These are phyloP conservation scores for Phaeosphaeriaceae sp. DNA, from an alignment of 2,329 filamentous ascomycete genomes.

Conservation along the genomic window DNA sequence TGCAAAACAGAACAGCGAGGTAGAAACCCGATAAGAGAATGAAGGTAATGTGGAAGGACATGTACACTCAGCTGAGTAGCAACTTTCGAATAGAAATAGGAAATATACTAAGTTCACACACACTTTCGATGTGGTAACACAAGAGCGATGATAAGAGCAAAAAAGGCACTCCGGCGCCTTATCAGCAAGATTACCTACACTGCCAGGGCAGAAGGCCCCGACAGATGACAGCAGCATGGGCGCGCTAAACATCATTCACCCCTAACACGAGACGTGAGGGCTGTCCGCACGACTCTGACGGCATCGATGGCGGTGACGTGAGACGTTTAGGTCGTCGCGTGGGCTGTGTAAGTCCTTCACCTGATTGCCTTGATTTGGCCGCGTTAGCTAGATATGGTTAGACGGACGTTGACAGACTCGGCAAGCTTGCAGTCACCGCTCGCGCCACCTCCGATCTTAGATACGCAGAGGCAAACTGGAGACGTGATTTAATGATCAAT, in stretches of 20 bases:
- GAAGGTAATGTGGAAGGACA: conserved; percentile 1
- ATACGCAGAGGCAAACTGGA: background rate
- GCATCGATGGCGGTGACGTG: conserved; percentile 11
- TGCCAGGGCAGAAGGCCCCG: background rate
- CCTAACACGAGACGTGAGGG: conserved; percentile 3
- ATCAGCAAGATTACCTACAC: conserved; percentile 4
- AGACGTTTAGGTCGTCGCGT: conserved; percentile 6
- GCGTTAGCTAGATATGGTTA: background rate
- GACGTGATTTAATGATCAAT: background rate
- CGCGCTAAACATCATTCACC: conserved; percentile 11
- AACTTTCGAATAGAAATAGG: background rate
- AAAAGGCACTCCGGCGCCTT: conserved; percentile 1
- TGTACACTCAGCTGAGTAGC: conserved; percentile 2
- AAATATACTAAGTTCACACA: background rate
- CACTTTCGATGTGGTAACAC: background rate
- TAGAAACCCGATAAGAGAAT: conserved; percentile 1
- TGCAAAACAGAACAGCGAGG: background rate
- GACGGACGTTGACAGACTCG: conserved; percentile 1
- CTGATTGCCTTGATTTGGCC: conserved; percentile 7
- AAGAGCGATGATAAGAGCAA: background rate
- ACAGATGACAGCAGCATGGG: conserved; percentile 7
- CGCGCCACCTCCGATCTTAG: background rate
- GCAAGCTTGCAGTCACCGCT: conserved; percentile 7
- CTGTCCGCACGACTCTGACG: background rate
- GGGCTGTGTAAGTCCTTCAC: conserved; percentile 10